These are phyloP conservation scores for Podaxis rugospora DNA, from an alignment of 768 basidiomycete genomes.

Conservation along the genomic window DNA sequence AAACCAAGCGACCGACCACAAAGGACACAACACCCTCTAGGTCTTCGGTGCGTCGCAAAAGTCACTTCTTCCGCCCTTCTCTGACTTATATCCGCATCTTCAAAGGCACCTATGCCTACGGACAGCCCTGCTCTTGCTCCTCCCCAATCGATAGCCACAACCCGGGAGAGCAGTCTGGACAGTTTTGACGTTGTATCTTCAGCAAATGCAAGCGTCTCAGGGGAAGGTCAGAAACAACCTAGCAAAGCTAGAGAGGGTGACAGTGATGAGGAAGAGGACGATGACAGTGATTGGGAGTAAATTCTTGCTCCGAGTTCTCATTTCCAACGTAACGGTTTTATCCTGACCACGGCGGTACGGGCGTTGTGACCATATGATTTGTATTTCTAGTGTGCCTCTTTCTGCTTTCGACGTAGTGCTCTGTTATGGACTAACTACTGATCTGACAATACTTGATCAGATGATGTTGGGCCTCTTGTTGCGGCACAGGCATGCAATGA, in stretches of 20 bases:
- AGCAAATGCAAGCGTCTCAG: conserved; percentile 43
- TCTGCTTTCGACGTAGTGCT: neutral
- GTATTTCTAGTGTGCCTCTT: neutral
- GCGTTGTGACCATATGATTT: neutral
- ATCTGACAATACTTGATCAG: neutral
- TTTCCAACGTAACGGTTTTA: neutral
- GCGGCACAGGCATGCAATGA: no score
- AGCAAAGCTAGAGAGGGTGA: conserved; percentile 16
- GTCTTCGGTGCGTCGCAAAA: conserved; percentile 4
- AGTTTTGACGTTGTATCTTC: conserved; percentile 68
- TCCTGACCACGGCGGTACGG: neutral
- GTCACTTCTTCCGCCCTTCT: neutral
- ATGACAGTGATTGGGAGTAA: conserved; percentile 67
- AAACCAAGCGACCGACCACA: conserved; percentile 8
- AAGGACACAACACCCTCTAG: conserved; percentile 8
- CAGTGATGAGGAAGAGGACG: conserved; percentile 22
- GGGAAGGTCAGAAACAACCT: conserved; percentile 25
- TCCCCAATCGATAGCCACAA: conserved; percentile 32
- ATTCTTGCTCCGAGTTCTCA: neutral
- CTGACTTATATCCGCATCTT: neutral
- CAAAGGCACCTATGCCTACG: neutral
- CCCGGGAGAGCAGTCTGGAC: conserved; percentile 57
- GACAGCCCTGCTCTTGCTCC: conserved; percentile 23
- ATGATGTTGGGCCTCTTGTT: neutral
- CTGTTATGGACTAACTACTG: neutral